Base-by-base conservation (phyloP, 1,284 basidiomycete genomes). In the Melampsora americana region DNA sequence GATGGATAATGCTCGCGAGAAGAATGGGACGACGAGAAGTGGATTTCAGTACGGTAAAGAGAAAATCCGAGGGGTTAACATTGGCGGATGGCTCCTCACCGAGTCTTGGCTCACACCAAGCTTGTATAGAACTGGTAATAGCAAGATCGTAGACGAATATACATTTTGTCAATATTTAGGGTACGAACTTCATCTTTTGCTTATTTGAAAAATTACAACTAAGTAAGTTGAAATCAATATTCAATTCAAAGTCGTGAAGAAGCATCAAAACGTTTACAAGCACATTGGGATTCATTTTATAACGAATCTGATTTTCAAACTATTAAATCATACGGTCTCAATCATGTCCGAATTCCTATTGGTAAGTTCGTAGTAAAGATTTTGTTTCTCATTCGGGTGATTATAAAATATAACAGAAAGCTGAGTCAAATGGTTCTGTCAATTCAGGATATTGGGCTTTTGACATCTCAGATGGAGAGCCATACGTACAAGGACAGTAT, bases 91-190 rank as follows among this genome's bases (percentile, higher is more conserved):
- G 39, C 39, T 42, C 4, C 18, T 71, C 14, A 62, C 26, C 20
- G 78, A 89, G 89, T 90, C 91, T 23, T 92, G 90, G 90, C 91
- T 92, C 78, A 92, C 90, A 0, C 92, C 92, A 16, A 90, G 89
- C 65, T 82, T 90, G 79, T 84, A 88, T 74, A 86, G 84, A 79
- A 89, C 89, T 16, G 86, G 86, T 39, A 88, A 90, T 79, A 83
- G 84, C 56, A 83, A 84, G 56, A 86, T 91, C 56, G 83, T 90
- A 7, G 90, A 91, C 80, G 89, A 90, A 80, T 90, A 85, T 79
- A 90, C 89, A 0, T 85, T 90, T 20, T 89, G 89, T 5, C 84
- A 87, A 79, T 79, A 87, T 77, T 83, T 91, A 79, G 82, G 86
- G 62, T 59, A 80, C 53, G 79, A 1, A 59, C 32, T n/a, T 50